Base-by-base conservation (phyloP, 2,329 filamentous ascomycete species). In the Fusarium tupiense region DNA sequence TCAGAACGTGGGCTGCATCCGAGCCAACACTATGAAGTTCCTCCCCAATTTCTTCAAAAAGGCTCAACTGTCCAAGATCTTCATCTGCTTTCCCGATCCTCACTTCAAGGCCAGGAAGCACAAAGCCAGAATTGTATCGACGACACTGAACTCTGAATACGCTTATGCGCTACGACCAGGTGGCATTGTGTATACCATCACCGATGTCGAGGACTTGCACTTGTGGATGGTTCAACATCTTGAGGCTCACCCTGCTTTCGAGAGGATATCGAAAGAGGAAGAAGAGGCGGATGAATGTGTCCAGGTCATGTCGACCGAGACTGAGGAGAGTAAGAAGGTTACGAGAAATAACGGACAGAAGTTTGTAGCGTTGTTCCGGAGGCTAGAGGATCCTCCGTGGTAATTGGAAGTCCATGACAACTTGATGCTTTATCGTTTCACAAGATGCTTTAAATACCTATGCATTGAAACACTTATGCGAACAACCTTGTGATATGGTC, bases 1-100 rank as follows among this genome's bases (percentile, higher is more conserved):
- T 82, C 92, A 97, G 80, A 99, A 99, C 82, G 92, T 96, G 61
- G 91, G 93, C 40, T 97, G 94, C 80, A 86, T 99, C 54, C 92
- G 96, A 71, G 94, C 94, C 75, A 99, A 99, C 85, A 94, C 94
- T 10, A 99, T 99, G 96, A 99, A 99, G 82, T 99, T 98, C 83
- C 87, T 99, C n/a, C 96, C 97, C 71, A 98, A 99, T 81, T 98
- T 98, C 87, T 98, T 99, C 87, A 86, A 84, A 62, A 93, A 92
- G 79, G 87, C 85, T 20, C 95, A 98, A 81, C 90, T 99, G 20
- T 90, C 88, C 72, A 97, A 97, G 81, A 94, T 98, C 80, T 99
- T 99, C 83, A 93, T 99, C 78, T 99, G 96, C 86, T 99, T 99
- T 81, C 96, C 96, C 1, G 96, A 99, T 80, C 96, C 96, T 67